Evolutionary conservation across 768 basidiomycete species (phyloP).

Genomic region (Lyophyllum shimeji): DNA sequence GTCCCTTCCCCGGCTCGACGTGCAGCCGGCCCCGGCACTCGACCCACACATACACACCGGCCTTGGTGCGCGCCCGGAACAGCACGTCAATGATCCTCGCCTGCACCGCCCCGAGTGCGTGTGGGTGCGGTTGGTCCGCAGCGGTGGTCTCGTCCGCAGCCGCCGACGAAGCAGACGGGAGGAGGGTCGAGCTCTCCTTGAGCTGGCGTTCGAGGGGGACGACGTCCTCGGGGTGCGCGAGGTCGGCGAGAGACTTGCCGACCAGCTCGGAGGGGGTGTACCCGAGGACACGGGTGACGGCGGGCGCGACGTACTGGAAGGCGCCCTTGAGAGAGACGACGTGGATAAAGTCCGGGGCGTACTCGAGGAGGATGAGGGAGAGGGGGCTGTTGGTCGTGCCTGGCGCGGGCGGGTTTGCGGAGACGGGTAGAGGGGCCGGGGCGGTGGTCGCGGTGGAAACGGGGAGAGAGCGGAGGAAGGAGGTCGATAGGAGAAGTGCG

Average conservation of each 20-base stretch:
- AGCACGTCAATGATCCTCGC: conserved; percentile 78
- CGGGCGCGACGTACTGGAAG: conserved; percentile 90
- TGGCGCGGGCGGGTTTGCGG: conserved; percentile 2
- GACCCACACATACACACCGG: conserved; percentile 77
- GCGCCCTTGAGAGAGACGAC: conserved; percentile 91
- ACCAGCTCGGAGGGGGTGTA: conserved; percentile 85
- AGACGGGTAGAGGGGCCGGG: conserved; percentile 14
- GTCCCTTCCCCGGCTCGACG: conserved; percentile 89
- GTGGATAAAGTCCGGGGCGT: conserved; percentile 78
- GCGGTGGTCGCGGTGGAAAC: conserved; percentile 40
- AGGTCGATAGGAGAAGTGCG: conserved; percentile 39
- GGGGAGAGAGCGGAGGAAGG: conserved; percentile 48
- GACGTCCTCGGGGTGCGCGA: conserved; percentile 88
- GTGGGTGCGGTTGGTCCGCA: not conserved
- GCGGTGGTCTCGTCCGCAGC: no score
- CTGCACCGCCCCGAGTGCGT: not conserved
- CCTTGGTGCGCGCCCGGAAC: conserved; percentile 77
- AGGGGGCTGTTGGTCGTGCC: conserved; percentile 44
- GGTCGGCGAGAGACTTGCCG: conserved; percentile 73
- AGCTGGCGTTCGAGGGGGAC: conserved; percentile 90
- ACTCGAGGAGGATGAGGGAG: conserved; percentile 61
- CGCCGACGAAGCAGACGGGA: not conserved
- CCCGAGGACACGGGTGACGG: conserved; percentile 75
- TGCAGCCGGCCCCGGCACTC: conserved; percentile 88
- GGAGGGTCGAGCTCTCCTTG: conserved; percentile 60